phyloP scores from a whole-genome alignment of 306 rosid genomes.

The Fragaria nilgerrensis region DNA sequence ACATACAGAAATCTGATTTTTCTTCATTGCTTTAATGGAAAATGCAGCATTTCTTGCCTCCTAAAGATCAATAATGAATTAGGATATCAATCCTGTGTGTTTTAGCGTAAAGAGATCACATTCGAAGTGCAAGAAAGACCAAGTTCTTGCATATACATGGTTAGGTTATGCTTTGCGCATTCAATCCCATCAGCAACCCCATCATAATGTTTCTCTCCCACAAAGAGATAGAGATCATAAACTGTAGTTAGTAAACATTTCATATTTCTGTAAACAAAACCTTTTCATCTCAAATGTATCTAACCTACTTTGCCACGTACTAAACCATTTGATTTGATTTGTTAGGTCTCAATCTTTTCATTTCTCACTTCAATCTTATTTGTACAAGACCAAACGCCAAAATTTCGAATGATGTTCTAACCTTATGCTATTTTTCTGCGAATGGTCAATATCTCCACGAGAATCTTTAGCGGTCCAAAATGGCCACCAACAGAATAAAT shows the following conservation, averaged over 20 bases:
- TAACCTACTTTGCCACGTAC: not conserved
- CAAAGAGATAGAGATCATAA: not conserved
- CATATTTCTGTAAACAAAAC: not conserved
- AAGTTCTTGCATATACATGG: not conserved
- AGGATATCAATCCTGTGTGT: too few relatives aligned
- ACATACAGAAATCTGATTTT: not conserved
- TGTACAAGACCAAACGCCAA: constrained; percentile 32
- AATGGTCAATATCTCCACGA: constrained; percentile 51
- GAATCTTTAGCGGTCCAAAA: constrained; percentile 63
- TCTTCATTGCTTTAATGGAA: not conserved
- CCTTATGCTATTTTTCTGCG: constrained; percentile 38
- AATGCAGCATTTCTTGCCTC: not conserved
- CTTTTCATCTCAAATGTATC: not conserved
- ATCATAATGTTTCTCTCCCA: not conserved
- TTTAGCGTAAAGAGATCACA: too few relatives aligned
- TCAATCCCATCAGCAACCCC: not conserved
- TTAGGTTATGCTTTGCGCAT: too few relatives aligned
- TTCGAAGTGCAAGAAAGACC: too few relatives aligned
- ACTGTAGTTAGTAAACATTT: not conserved
- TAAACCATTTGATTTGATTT: constrained; percentile 8
- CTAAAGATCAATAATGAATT: too few relatives aligned
- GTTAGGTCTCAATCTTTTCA: constrained; percentile 4
- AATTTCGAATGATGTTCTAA: constrained; percentile 9
- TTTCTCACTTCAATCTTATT: constrained; percentile 15
- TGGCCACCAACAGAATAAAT: constrained; percentile 52